Evolutionary conservation across 495 filamentous ascomycete genomes (phyloP).

Genomic region (Pseudevernia furfuracea): DNA sequence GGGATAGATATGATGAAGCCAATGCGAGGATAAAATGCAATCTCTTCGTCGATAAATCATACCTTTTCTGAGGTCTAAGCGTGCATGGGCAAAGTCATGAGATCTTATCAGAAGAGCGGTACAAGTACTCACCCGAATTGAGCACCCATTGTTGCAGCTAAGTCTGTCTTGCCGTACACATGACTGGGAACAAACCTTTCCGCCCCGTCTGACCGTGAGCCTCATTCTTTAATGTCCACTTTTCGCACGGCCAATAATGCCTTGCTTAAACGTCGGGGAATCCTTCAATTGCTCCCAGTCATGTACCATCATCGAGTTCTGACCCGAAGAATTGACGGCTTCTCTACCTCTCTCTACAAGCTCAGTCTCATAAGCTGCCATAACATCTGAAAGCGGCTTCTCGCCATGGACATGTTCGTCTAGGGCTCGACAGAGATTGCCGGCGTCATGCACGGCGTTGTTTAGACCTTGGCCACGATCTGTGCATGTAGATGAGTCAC

Average conservation of each 20-base stretch:
- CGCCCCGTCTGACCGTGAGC: no score
- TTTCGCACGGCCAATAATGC: neutral
- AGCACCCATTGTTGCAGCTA: no score
- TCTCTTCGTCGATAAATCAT: no score
- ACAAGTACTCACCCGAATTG: no score
- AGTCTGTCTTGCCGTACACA: no score
- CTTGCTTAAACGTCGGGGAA: slow-evolving; percentile 28
- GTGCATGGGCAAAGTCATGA: no score
- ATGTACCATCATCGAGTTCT: slow-evolving; percentile 40
- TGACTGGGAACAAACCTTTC: no score
- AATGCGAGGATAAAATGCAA: no score
- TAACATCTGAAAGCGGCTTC: slow-evolving; percentile 22
- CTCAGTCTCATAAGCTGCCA: slow-evolving; percentile 42
- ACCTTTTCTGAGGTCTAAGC: no score
- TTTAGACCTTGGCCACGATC: slow-evolving; percentile 50
- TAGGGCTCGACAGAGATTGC: slow-evolving; percentile 34
- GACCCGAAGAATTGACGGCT: slow-evolving; percentile 36
- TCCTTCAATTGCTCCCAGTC: slow-evolving; percentile 37
- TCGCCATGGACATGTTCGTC: slow-evolving; percentile 21
- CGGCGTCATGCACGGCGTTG: slow-evolving; percentile 41
- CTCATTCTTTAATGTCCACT: neutral
- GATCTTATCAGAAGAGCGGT: no score
- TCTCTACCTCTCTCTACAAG: slow-evolving; percentile 41
- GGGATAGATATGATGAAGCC: no score
- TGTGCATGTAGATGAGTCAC: slow-evolving; percentile 14